These are phyloP conservation scores for Aristolochia contorta DNA, from an alignment of 164 flowering plant genomes.

Conservation along the genomic window DNA sequence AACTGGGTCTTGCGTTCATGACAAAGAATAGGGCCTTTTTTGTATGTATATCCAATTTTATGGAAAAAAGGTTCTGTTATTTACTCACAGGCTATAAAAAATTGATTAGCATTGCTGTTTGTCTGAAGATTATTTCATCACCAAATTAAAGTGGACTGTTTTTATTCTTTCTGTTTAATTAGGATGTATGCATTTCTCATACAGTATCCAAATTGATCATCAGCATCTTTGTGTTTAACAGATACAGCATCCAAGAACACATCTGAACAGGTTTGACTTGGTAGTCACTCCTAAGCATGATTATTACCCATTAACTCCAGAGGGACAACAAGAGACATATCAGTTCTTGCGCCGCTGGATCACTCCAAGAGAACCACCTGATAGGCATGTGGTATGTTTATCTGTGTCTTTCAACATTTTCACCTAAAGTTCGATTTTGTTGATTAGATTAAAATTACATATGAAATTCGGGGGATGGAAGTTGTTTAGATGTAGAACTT, in stretches of 20 bases:
- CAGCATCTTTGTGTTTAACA: conserved; percentile 14
- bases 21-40: too few relatives aligned
- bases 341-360: conserved; percentile 68
- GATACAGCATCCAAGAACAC: conserved; percentile 93
- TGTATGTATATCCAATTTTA: too few relatives aligned
- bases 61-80: too few relatives aligned
- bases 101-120: too few relatives aligned
- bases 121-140: too few relatives aligned
- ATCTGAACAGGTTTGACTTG: conserved; percentile 78
- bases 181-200: too few relatives aligned
- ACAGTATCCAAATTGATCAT: too few relatives aligned
- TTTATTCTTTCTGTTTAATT: too few relatives aligned
- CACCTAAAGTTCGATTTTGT: neutral
- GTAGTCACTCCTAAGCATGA: conserved; percentile 90
- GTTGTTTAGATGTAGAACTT: too few relatives aligned
- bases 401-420: neutral
- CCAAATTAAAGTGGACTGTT: too few relatives aligned
- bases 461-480: neutral
- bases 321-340: conserved; percentile 75
- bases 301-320: conserved; percentile 81
- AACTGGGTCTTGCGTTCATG: too few relatives aligned
- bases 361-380: conserved; percentile 88
- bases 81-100: too few relatives aligned
- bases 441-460: neutral
- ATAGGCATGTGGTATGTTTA: conserved; percentile 59